Base-by-base conservation (phyloP, 176 grass and related monocot species). In the Cocos nucifera region DNA sequence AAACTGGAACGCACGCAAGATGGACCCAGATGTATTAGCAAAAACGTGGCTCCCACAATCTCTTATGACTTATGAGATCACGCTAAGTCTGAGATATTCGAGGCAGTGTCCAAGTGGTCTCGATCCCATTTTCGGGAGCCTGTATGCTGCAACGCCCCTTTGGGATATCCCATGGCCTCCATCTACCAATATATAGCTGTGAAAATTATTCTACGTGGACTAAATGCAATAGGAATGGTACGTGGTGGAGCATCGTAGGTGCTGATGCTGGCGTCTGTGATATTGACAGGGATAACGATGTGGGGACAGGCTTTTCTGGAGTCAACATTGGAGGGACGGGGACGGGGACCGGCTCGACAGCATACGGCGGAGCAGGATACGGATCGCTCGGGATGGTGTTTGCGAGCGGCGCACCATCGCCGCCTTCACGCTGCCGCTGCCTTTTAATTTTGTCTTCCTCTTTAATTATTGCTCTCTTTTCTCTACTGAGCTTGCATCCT, bases 301-400 rank as follows among this genome's bases (percentile, higher is more conserved):
- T 64, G 3, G 80, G 73, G 17, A 54, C 59, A 0, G 56, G 71
- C 18, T 65, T 69, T 60, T 10, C 29, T 16, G 82, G 86, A 2
- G 67, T 69, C 51, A 77, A 61, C 82, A 76, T 85, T 32, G 86
- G 59, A 55, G 87, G 87, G 23, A 62, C 30, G 21, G 21, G 21
- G 20, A 62, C 32, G 21, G 21, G 21, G 20, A 62, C 32, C 7
- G 75, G 70, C 2, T 54, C 67, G 15, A 25, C 29, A 4, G 15
- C 53, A 2, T 1, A 2, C 7, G 6, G 57, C 17, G 62, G 53
- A 19, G 29, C 49, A 73, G 72, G 0, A 76, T 79, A 24, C 72
- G 69, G 86, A 19, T 66, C 15, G 20, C 72, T 79, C 3, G 86
- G 86, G 5, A 85, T 89, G 82, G 78, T 82, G 18, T 89, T 85